Evolutionary conservation across 2,329 filamentous ascomycete genomes (phyloP).

Genomic region (Helotiales sp.): DNA sequence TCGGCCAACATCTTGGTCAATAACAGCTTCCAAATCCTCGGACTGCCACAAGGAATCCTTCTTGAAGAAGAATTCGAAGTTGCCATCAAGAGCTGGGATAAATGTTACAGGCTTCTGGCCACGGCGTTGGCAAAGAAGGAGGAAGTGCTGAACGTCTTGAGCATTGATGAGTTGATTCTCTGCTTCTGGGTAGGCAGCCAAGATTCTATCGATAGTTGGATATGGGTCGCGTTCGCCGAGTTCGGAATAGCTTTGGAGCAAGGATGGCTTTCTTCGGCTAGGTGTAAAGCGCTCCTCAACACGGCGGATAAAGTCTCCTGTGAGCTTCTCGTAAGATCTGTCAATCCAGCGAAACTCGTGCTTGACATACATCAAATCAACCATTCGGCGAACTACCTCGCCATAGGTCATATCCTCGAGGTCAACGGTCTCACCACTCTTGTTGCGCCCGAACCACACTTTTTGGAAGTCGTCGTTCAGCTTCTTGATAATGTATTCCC

Average conservation of each 20-base stretch:
- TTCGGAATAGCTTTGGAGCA: constrained; percentile 89
- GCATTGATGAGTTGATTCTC: constrained; percentile 94
- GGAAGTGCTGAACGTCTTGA: constrained; percentile 96
- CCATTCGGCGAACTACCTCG: constrained; percentile 84
- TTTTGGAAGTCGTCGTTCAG: constrained; percentile 97
- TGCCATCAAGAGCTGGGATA: constrained; percentile 89
- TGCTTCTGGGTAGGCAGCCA: constrained; percentile 84
- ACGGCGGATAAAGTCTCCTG: constrained; percentile 94
- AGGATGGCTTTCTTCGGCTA: constrained; percentile 71
- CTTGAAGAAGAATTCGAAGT: constrained; percentile 99
- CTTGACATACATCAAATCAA: constrained; percentile 89
- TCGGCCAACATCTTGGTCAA: constrained; percentile 92
- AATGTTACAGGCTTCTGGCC: constrained; percentile 97
- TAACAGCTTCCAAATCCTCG: constrained; percentile 93
- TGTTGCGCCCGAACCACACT: constrained; percentile 92
- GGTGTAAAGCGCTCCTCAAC: constrained; percentile 94
- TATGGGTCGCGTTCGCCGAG: constrained; percentile 86
- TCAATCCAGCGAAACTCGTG: constrained; percentile 94
- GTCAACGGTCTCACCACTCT: constrained; percentile 78
- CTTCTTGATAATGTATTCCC: constrained; percentile 91
- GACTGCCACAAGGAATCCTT: constrained; percentile 99
- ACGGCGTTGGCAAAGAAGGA: constrained; percentile 87
- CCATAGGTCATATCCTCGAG: constrained; percentile 96
- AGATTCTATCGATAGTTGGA: constrained; percentile 75
- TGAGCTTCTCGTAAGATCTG: constrained; percentile 78